A percentile compares a stretch with the other conserved stretches of the same genome.
phyloP scores from a whole-genome alignment of 2,329 filamentous ascomycete species.

The Monosporascus sp. region DNA sequence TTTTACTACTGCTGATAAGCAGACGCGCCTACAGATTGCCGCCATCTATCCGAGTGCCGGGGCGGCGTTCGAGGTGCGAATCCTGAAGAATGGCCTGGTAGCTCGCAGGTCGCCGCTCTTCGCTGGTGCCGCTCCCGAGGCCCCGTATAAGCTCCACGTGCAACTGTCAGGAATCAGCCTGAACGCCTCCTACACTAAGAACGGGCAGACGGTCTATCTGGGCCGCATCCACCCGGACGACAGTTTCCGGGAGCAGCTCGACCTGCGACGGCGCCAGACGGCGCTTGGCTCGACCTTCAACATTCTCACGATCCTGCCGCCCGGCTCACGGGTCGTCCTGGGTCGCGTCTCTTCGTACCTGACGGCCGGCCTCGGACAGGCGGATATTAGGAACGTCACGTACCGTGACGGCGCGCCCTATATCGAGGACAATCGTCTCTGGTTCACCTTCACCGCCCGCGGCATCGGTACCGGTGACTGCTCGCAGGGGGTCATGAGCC shows the following conservation, averaged over 20 bases:
- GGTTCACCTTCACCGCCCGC: conserved; percentile 2
- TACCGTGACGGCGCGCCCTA: background rate
- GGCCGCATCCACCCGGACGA: background rate
- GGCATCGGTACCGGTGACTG: conserved; percentile 1
- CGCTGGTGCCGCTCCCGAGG: background rate
- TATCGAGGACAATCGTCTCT: background rate
- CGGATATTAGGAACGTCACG: background rate
- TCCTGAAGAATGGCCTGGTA: background rate
- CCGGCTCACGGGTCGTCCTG: background rate
- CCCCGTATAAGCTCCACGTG: conserved; percentile 1
- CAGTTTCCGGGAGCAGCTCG: background rate
- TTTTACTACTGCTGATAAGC: background rate
- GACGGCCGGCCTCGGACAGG: background rate
- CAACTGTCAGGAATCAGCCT: background rate
- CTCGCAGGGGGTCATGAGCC: conserved; percentile 1
- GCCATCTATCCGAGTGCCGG: background rate
- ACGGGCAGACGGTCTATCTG: background rate
- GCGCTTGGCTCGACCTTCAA: background rate
- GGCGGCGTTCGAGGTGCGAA: background rate
- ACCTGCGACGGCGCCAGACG: background rate
- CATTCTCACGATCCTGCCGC: background rate
- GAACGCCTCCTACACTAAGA: conserved; percentile 1
- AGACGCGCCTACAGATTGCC: background rate
- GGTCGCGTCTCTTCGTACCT: background rate
- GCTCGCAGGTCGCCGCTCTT: background rate